Evolutionary conservation across 306 rosid genomes (phyloP).

Genomic region (Rosa persica): DNA sequence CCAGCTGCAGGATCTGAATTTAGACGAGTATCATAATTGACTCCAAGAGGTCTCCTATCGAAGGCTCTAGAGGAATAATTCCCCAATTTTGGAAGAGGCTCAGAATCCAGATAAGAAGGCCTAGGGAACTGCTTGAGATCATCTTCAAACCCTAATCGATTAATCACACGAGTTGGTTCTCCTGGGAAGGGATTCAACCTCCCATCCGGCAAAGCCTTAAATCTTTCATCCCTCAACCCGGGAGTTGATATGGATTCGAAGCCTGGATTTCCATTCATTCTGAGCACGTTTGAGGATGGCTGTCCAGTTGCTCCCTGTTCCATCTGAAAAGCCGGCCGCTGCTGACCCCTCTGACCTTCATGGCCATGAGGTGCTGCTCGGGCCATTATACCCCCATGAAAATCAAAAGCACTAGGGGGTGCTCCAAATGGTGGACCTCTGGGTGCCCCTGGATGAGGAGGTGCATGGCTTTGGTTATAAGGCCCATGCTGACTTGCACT

Average conservation of each 20-base stretch:
- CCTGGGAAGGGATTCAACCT: slow-evolving; percentile 37
- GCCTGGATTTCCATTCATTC: slow-evolving; percentile 43
- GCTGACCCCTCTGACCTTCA: slow-evolving; percentile 45
- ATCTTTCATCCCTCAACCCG: slow-evolving; percentile 69
- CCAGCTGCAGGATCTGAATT: slow-evolving; percentile 35
- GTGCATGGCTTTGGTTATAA: slow-evolving; percentile 52
- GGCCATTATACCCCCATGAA: slow-evolving; percentile 44
- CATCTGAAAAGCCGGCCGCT: slow-evolving; percentile 25
- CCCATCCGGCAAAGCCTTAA: slow-evolving; percentile 49
- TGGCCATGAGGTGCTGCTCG: slow-evolving; percentile 54
- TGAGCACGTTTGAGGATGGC: slow-evolving; percentile 31
- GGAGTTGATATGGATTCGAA: slow-evolving; percentile 32
- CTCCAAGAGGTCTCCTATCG: slow-evolving; percentile 43
- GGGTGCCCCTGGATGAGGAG: slow-evolving; percentile 46
- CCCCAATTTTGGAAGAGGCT: slow-evolving; percentile 52
- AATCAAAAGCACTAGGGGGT: slow-evolving; percentile 52
- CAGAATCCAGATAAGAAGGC: slow-evolving; percentile 52
- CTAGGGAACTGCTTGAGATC: slow-evolving; percentile 68
- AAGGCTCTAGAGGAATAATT: slow-evolving; percentile 48
- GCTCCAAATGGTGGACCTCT: slow-evolving; percentile 48
- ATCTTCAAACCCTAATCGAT: slow-evolving; percentile 62
- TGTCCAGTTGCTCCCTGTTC: slow-evolving; percentile 35
- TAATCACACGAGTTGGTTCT: slow-evolving; percentile 31
- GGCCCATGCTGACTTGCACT: slow-evolving; percentile 42
- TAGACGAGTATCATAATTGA: slow-evolving; percentile 33